Conservation (phyloP, 306 rosid species). For the Cajanus cajan region DNA sequence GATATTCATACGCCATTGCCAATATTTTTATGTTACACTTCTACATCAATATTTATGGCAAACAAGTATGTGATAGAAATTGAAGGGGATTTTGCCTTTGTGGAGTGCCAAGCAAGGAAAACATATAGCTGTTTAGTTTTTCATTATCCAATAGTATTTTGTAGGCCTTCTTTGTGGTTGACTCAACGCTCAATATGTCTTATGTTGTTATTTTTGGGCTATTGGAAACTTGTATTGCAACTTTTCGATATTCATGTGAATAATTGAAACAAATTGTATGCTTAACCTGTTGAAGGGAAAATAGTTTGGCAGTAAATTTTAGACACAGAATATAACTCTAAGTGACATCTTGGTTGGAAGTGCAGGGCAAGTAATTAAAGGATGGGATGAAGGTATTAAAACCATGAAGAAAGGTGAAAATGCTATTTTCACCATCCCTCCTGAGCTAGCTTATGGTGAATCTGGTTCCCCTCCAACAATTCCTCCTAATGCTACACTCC, state of each 20-base stretch:
- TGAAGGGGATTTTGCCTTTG: not conserved
- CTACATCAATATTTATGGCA: not conserved
- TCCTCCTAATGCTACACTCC: constrained; percentile 87
- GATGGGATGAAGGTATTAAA: constrained; percentile 91
- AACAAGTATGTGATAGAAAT: not conserved
- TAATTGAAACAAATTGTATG: not conserved
- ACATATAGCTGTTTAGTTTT: not conserved
- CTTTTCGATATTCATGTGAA: not conserved
- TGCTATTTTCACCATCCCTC: constrained; percentile 82
- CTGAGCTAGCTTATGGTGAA: constrained; percentile 82
- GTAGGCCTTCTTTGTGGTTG: not conserved
- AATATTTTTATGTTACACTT: not conserved
- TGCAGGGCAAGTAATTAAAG: constrained; percentile 93
- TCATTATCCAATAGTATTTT: not conserved
- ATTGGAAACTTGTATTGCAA: not conserved
- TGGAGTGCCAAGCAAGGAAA: not conserved
- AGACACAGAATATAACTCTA: not conserved
- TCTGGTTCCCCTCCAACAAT: constrained; percentile 84
- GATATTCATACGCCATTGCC: not conserved
- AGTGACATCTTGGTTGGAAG: not conserved
- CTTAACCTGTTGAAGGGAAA: not conserved
- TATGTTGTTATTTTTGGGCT: not conserved
- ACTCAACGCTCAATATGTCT: not conserved
- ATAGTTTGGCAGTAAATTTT: not conserved
- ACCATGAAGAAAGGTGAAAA: constrained; percentile 96